Evolutionary conservation across 306 rosid species (phyloP).

Genomic region (Acacia confusa): DNA sequence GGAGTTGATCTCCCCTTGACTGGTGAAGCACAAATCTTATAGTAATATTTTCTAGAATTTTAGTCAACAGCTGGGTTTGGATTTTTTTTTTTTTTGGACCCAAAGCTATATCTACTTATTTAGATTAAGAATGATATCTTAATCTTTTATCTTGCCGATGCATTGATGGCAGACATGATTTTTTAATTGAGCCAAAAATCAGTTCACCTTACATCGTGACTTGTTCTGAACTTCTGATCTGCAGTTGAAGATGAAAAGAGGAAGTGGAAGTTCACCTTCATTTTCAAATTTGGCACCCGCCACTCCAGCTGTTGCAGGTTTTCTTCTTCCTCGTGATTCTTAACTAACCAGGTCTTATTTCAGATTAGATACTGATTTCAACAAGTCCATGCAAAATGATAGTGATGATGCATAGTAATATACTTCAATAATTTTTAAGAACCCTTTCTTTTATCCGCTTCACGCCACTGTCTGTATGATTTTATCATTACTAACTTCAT

Average conservation of each 20-base stretch:
- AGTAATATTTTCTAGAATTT: slow-evolving; percentile 9
- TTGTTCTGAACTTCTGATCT: slow-evolving; percentile 37
- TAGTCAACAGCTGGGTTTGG: background rate
- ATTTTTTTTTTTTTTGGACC: background rate
- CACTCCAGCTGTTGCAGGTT: slow-evolving; percentile 56
- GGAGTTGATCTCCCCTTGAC: slow-evolving; percentile 20
- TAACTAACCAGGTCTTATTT: background rate
- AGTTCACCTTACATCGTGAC: background rate
- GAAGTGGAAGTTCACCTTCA: slow-evolving; percentile 54
- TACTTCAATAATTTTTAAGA: background rate
- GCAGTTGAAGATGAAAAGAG: slow-evolving; percentile 90
- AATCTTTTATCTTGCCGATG: slow-evolving; percentile 14
- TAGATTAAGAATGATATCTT: slow-evolving; percentile 6
- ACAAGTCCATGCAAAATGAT: background rate
- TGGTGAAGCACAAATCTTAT: slow-evolving; percentile 9
- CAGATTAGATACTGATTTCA: background rate
- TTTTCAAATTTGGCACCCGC: slow-evolving; percentile 38
- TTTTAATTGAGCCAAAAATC: background rate
- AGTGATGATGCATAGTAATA: background rate
- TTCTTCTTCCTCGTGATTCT: slow-evolving; percentile 12
- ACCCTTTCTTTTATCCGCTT: background rate
- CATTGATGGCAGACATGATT: background rate
- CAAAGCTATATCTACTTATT: background rate
- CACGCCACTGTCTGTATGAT: background rate
- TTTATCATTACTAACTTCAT: background rate